Evolutionary conservation across 2,329 filamentous ascomycete species (phyloP).

Genomic region (Chaetomiaceae sp.): DNA sequence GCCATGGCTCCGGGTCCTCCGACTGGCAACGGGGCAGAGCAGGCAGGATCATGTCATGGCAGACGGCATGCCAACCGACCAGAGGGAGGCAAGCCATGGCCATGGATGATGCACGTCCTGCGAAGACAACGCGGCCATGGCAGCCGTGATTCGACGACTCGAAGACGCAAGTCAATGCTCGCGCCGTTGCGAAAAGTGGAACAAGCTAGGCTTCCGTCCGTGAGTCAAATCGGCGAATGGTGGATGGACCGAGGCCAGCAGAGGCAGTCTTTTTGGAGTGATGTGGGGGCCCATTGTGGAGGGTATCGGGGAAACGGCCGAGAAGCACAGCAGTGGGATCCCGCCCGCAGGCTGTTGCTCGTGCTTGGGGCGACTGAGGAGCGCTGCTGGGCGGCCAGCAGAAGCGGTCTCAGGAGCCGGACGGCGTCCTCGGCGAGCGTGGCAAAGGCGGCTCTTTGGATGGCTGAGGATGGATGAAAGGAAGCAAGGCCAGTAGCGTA

Average conservation of each 20-base stretch:
- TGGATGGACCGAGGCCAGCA: background rate
- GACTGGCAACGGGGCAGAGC: background rate
- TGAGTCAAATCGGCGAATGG: background rate
- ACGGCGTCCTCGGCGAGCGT: conserved; percentile 1
- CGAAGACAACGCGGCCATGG: too few species aligned
- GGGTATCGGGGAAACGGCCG: background rate
- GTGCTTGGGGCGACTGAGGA: too few species aligned
- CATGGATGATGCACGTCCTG: too few species aligned
- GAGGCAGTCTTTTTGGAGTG: background rate
- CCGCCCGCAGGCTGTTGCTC: background rate
- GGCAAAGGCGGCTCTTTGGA: conserved; percentile 1
- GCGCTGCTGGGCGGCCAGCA: background rate
- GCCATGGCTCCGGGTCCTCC: background rate
- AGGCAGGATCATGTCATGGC: background rate
- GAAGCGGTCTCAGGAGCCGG: conserved; percentile 3
- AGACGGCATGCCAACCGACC: background rate
- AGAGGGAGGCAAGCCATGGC: too few species aligned
- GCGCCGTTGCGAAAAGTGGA: background rate
- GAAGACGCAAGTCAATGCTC: background rate
- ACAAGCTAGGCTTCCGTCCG: background rate
- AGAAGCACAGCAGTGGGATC: background rate
- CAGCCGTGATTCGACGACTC: background rate
- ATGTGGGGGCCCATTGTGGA: background rate
- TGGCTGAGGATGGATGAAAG: background rate
- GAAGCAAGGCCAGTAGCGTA: background rate